Evolutionary conservation across 208 protist genomes (phyloP).

Genomic region (Acanthamoeba royreba): DNA sequence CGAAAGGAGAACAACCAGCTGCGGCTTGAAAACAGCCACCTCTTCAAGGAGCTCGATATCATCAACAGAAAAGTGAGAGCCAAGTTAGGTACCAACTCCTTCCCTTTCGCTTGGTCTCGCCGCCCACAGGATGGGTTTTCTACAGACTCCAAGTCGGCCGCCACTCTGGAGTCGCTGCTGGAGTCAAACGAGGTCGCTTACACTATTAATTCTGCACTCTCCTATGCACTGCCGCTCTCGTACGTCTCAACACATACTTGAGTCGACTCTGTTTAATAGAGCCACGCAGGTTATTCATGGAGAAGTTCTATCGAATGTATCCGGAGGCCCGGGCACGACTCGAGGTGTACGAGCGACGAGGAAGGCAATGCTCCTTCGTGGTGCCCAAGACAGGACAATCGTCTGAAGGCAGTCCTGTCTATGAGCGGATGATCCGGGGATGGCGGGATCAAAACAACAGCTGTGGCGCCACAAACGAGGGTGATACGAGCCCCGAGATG

Average conservation of each 20-base stretch:
- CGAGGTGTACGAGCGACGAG: background rate
- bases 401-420: background rate
- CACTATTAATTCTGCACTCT: background rate
- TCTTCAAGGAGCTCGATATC: background rate
- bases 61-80: background rate
- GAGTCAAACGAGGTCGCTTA: background rate
- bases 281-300: background rate
- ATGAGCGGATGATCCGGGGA: background rate
- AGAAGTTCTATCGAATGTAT: background rate
- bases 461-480: too few relatives aligned
- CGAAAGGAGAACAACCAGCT: background rate
- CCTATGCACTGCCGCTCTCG: background rate
- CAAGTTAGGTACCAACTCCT: background rate
- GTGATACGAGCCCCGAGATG: too few relatives aligned
- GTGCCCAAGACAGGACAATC: background rate
- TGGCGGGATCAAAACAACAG: background rate
- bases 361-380: background rate
- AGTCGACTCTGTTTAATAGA: background rate
- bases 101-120: too few relatives aligned
- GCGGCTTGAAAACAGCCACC: background rate
- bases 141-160: background rate
- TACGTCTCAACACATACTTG: background rate
- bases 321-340: background rate
- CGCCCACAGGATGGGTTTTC: too few relatives aligned
- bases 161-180: background rate